A percentile compares a stretch with the other conserved stretches of the same genome.
These are phyloP conservation scores for Collybiopsis confluens DNA, from an alignment of 768 basidiomycete species.

Conservation along the genomic window DNA sequence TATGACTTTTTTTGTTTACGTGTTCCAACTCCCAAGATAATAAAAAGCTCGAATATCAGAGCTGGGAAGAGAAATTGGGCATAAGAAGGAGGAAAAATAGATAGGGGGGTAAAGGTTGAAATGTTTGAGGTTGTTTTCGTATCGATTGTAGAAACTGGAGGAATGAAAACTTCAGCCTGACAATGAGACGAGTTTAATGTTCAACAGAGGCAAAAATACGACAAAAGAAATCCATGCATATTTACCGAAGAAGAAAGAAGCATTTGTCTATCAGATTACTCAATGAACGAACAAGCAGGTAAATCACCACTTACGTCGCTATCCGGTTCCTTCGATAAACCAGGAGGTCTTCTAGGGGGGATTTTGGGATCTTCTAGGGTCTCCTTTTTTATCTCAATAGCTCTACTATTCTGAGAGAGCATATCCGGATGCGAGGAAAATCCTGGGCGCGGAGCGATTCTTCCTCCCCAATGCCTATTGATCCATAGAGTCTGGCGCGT, in stretches of 20 bases:
- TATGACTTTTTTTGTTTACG: slow-evolving; percentile 39
- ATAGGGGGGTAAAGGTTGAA: slow-evolving; percentile 36
- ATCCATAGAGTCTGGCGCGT: slow-evolving; percentile 11
- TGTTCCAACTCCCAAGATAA: slow-evolving; percentile 44
- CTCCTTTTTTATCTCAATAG: slow-evolving; percentile 13
- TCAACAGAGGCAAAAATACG: not conserved
- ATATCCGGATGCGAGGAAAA: slow-evolving; percentile 31
- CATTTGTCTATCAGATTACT: not conserved
- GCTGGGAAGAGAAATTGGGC: slow-evolving; percentile 36
- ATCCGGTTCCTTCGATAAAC: not conserved
- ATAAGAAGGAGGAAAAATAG: slow-evolving; percentile 40
- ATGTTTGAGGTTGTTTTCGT: slow-evolving; percentile 38
- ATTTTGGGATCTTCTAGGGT: slow-evolving; percentile 5
- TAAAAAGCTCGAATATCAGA: slow-evolving; percentile 31
- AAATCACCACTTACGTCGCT: slow-evolving; percentile 1
- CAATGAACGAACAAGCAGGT: not conserved
- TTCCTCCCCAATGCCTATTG: slow-evolving; percentile 37
- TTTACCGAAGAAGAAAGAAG: slow-evolving; percentile 32
- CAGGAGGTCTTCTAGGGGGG: not conserved
- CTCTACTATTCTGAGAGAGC: slow-evolving; percentile 14
- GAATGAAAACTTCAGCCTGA: slow-evolving; percentile 46
- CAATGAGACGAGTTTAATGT: not conserved
- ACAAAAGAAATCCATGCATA: slow-evolving; percentile 28
- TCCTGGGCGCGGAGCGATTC: slow-evolving; percentile 40
- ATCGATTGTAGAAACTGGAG: slow-evolving; percentile 46